Percentiles rank a stretch among this genome's conserved stretches.
Conservation (phyloP, 305 asterid genomes). For the Rubia tinctorum region DNA sequence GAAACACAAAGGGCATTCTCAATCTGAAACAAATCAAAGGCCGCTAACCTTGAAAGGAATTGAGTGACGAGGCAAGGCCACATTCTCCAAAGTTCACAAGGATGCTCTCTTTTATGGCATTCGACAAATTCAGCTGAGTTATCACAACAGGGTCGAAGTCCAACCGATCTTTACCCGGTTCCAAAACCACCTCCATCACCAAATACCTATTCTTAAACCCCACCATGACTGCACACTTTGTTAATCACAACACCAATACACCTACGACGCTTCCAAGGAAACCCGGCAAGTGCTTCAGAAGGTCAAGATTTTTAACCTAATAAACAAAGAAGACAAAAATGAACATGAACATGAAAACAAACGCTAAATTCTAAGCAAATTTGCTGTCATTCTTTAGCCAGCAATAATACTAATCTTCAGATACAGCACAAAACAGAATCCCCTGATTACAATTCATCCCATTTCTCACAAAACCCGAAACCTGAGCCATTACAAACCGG, state of each 20-base stretch:
- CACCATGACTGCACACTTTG: slow-evolving; percentile 59
- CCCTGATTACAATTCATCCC: no score
- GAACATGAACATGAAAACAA: no score
- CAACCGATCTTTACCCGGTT: slow-evolving; percentile 59
- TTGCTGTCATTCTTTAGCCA: no score
- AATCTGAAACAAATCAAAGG: neutral
- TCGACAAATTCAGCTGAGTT: slow-evolving; percentile 54
- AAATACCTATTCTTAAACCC: slow-evolving; percentile 86
- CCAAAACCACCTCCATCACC: slow-evolving; percentile 80
- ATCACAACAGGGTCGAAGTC: slow-evolving; percentile 66
- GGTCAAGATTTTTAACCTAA: no score
- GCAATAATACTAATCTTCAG: no score
- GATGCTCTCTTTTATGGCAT: slow-evolving; percentile 70
- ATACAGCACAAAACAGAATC: no score
- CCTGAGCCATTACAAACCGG: no score
- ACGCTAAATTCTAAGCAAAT: no score
- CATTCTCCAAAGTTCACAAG: slow-evolving; percentile 77
- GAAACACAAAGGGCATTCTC: neutral
- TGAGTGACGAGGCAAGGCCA: slow-evolving; percentile 65
- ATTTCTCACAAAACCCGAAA: no score
- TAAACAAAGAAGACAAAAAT: no score
- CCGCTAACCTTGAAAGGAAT: slow-evolving; percentile 69
- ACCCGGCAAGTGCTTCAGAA: no score
- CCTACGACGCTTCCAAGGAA: neutral
- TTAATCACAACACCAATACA: neutral